These are phyloP conservation scores for Neoconidiobolus thromboides DNA, from an alignment of 371 early-diverging fungal genomes.

Conservation along the genomic window DNA sequence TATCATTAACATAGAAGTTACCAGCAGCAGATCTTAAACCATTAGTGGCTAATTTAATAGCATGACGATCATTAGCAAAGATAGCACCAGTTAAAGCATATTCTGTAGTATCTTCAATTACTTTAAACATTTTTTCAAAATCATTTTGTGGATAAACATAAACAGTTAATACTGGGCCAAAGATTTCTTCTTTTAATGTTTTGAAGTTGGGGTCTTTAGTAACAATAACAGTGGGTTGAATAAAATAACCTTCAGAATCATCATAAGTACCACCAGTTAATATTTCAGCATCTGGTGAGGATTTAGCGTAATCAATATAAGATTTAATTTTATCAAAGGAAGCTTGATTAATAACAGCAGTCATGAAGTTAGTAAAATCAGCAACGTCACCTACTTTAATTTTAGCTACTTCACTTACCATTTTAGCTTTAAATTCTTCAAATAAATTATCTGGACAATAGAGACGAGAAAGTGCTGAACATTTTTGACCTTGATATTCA, in stretches of 20 bases:
- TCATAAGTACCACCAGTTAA: constrained; percentile 66
- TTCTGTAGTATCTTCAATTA: constrained; percentile 56
- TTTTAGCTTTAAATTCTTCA: constrained; percentile 44
- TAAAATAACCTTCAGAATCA: constrained; percentile 73
- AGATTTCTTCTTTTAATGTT: constrained; percentile 88
- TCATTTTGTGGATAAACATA: constrained; percentile 77
- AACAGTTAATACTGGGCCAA: constrained; percentile 92
- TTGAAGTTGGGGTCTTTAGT: constrained; percentile 70
- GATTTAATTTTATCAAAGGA: constrained; percentile 87
- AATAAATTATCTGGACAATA: constrained; percentile 76
- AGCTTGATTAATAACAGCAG: constrained; percentile 70
- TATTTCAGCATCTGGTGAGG: constrained; percentile 40
- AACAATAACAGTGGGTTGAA: constrained; percentile 79
- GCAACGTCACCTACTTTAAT: constrained; percentile 72
- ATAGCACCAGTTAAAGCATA: constrained; percentile 82
- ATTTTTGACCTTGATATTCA: constrained; percentile 97
- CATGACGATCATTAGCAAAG: constrained; percentile 76
- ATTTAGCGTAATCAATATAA: constrained; percentile 61
- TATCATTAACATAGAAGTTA: constrained; percentile 98
- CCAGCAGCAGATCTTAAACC: constrained; percentile 78
- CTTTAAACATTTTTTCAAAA: constrained; percentile 45
- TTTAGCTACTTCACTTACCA: constrained; percentile 42
- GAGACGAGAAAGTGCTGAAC: constrained; percentile 81
- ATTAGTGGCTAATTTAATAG: constrained; percentile 49
- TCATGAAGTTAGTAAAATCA: constrained; percentile 42